Evolutionary conservation across 1,284 basidiomycete species (phyloP).

Genomic region (Microbotryomycetes sp.): DNA sequence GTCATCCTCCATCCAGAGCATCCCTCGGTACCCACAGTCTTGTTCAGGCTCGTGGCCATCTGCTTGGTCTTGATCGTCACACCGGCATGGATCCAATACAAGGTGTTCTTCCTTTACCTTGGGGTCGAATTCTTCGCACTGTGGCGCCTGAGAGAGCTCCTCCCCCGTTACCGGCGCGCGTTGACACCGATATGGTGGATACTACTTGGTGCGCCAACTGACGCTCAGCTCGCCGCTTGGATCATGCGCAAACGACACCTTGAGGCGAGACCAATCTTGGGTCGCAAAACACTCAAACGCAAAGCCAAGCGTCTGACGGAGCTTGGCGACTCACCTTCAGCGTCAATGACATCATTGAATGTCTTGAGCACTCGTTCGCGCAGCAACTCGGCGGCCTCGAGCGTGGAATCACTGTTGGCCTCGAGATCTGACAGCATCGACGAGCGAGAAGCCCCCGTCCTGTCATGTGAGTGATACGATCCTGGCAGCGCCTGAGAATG

Average conservation of each 20-base stretch:
- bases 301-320: not conserved
- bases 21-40: slow-evolving; percentile 6
- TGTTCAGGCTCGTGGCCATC: slow-evolving; percentile 5
- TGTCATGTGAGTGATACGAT: not conserved
- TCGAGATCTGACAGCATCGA: not conserved
- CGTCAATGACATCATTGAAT: not conserved
- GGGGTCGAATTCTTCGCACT: slow-evolving; percentile 24
- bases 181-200: slow-evolving; percentile 21
- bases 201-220: slow-evolving; percentile 17
- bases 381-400: not conserved
- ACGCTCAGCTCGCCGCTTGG: slow-evolving; percentile 22
- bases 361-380: not conserved
- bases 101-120: slow-evolving; percentile 4
- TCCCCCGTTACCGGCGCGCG: slow-evolving; percentile 17
- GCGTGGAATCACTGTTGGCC: not conserved
- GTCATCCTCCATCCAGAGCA: slow-evolving; percentile 22
- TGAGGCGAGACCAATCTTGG: slow-evolving; percentile 10
- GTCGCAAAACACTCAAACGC: slow-evolving; percentile 16
- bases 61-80: slow-evolving; percentile 7
- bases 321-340: not conserved
- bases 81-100: slow-evolving; percentile 17
- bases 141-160: slow-evolving; percentile 13
- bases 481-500: not conserved
- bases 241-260: slow-evolving; percentile 9
- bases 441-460: not conserved